These are phyloP conservation scores for Mucor racemosus DNA, from an alignment of 371 early-diverging fungal genomes.

Conservation along the genomic window DNA sequence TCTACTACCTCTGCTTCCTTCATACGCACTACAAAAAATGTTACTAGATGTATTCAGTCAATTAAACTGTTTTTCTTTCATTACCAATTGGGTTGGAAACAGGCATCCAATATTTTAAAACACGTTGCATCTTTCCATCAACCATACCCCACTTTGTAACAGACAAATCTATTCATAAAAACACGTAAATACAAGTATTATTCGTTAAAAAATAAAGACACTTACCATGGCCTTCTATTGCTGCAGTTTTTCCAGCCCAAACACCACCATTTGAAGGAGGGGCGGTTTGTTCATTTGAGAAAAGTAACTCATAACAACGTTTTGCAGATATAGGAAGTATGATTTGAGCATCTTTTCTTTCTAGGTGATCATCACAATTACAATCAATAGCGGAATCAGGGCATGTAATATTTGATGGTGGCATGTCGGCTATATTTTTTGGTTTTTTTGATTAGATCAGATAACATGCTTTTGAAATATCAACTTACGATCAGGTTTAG, in stretches of 20 bases:
- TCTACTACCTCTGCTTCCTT: constrained; percentile 67
- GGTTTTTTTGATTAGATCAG: no score
- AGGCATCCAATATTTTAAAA: constrained; percentile 53
- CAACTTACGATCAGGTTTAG: constrained; percentile 35
- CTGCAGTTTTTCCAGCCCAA: constrained; percentile 57
- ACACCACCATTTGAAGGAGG: constrained; percentile 43
- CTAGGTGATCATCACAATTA: constrained; percentile 74
- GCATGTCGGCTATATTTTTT: constrained; percentile 22
- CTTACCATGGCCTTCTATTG: constrained; percentile 57
- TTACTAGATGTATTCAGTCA: background rate
- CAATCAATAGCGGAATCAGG: constrained; percentile 59
- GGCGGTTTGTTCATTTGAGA: constrained; percentile 49
- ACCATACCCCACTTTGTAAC: constrained; percentile 40
- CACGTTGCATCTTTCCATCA: constrained; percentile 37
- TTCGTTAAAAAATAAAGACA: background rate
- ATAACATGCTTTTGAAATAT: background rate
- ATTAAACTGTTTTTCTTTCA: background rate
- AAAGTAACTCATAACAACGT: constrained; percentile 63
- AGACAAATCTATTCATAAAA: constrained; percentile 34
- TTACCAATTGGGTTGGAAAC: constrained; percentile 55
- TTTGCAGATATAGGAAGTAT: constrained; percentile 67
- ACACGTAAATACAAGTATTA: background rate
- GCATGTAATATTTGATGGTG: constrained; percentile 38
- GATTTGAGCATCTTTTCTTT: constrained; percentile 61
- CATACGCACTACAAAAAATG: constrained; percentile 37